Conservation (phyloP, 2,329 filamentous ascomycete species). For the Fusarium sp. region DNA sequence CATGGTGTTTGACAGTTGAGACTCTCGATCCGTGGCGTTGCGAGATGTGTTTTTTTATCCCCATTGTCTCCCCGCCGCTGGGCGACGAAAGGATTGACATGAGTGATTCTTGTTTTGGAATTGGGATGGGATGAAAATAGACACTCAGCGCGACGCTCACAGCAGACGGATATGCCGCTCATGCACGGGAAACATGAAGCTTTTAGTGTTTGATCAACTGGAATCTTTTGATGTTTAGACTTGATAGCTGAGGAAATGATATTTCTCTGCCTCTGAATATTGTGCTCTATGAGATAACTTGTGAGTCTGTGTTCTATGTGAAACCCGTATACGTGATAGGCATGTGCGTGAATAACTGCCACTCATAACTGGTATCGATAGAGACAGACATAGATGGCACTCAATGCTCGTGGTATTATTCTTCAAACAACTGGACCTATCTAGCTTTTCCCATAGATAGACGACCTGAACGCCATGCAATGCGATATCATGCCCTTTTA, state of each 20-base stretch:
- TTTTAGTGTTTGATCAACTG: slow-evolving; percentile 23
- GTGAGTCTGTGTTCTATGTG: neutral
- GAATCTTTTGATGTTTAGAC: slow-evolving; percentile 32
- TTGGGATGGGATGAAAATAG: slow-evolving; percentile 33
- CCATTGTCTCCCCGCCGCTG: slow-evolving; percentile 18
- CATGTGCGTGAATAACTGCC: too few species aligned
- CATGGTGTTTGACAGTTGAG: slow-evolving; percentile 5
- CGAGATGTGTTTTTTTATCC: slow-evolving; percentile 32
- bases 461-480: slow-evolving; percentile 51
- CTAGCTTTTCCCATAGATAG: slow-evolving; percentile 34
- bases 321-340: too few species aligned
- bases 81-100: slow-evolving; percentile 31
- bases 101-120: slow-evolving; percentile 30
- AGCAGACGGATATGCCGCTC: slow-evolving; percentile 37
- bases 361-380: neutral
- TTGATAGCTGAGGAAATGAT: slow-evolving; percentile 17
- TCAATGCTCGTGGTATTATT: slow-evolving; percentile 32
- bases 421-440: slow-evolving; percentile 31
- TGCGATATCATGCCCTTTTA: slow-evolving; percentile 44
- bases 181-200: slow-evolving; percentile 23
- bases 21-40: slow-evolving; percentile 13
- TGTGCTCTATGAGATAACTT: too few species aligned
- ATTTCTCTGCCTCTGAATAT: slow-evolving; percentile 5
- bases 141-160: slow-evolving; percentile 39
- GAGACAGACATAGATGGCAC: neutral